Base-by-base conservation (phyloP, 208 protist genomes). In the Wallacemonas sp. region DNA sequence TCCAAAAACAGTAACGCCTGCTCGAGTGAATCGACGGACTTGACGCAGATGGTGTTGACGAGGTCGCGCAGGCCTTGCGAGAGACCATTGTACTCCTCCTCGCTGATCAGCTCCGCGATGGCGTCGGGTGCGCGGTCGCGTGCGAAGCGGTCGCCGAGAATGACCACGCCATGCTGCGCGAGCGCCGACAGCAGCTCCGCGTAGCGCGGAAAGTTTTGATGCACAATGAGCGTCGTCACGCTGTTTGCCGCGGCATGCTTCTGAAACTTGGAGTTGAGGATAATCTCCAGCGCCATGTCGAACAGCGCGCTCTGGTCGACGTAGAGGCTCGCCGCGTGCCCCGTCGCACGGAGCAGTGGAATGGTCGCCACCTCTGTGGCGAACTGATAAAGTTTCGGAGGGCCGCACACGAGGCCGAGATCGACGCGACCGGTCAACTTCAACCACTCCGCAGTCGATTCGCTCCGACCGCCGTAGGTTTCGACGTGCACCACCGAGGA, bases 1-100 rank as follows among this genome's bases (percentile, higher is more conserved):
- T 85, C 79, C n/a, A 85, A 67, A 59, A 88, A 88, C 38, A 82
- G 76, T 26, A 85, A 45, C 23, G 69, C 76, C 63, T 84, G 76
- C 10, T 71, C 70, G 18, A 85, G 65, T 11, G 67, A 67, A 32
- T 79, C 68, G 16, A 88, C 79, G 25, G 71, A 81, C 63, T 76
- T 72, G 39, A 88, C 29, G 63, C 82, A 88, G 23, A 85, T 33
- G 23, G 68, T 81, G 61, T 67, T 64, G 12, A 65, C 57, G 25
- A 73, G 72, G 32, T 85, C 76, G 0, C 64, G 59, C 29, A 85
- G 50, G 23, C 75, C 65, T 32, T 77, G 66, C 23, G 72, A 70
- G n/a, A 87, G 65, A 2, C 74, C 77, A 23, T 67, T 75, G 64
- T 81, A 82, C 59, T 83, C 76, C 45, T 84, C 79, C 52, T 85